Evolutionary conservation across 768 basidiomycete genomes (phyloP), one percentile per base, ranked within the genome.

Genomic region (Pleurotus tuoliensis): DNA sequence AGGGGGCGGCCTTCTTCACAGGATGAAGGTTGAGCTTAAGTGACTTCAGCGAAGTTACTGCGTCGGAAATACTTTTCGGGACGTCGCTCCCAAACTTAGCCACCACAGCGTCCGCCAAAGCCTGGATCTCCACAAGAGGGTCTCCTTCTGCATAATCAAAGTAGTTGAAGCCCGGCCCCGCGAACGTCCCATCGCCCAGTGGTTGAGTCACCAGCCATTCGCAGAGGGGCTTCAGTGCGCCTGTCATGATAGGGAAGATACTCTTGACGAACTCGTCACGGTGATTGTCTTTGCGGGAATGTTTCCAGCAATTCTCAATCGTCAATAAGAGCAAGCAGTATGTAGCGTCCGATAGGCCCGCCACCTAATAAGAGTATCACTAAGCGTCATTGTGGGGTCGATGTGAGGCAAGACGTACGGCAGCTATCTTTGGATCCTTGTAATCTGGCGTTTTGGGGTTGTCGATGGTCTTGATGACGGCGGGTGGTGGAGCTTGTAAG

Each of bases 161-260:
- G 53, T 64, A 68, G 22, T 57, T 58, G 54, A 68, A 68, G 22
- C 62, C 61, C 9, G 67, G 65, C 20, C 59, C 65, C 11, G 67
- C 67, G 39, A 59, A 51, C 43, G 61, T 56, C 39, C 55, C 58
- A 24, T 58, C 58, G 4, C 61, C 59, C 18, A 65, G 59, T 24
- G 62, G 61, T 56, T 68, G 66, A 15, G 53, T 56, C 15, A 66
- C 59, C 11, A 68, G 62, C 56, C 67, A 60, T 27, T 61, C 58
- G 30, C 66, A 64, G 51, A 68, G 63, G 9, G 66, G 67, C 4
- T 63, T 57, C 34, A 68, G 58, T n/a, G 67, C 53, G 15, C 62
- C 64, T 47, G 61, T 61, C 67, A 68, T 68, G 34, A 68, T 56
- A 5, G 57, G 60, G 49, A 62, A 63, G 56, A 68, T 63, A 55